Conservation (phyloP, 768 basidiomycete species). For the Pisolithus microcarpus region DNA sequence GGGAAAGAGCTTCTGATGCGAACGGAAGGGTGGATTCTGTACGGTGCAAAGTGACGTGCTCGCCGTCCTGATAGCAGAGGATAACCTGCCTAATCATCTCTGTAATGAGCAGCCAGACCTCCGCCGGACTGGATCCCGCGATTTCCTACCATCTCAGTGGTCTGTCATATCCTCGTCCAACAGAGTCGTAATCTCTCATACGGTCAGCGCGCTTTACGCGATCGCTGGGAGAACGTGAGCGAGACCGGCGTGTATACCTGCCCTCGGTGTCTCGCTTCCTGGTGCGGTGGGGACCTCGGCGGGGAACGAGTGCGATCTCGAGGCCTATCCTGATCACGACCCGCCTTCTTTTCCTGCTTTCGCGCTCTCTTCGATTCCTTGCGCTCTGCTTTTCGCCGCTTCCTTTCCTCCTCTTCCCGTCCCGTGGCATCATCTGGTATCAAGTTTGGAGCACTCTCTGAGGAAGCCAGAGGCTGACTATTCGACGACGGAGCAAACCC, state of each 20-base stretch:
- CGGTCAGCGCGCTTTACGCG: slow-evolving; percentile 15
- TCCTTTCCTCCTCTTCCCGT: slow-evolving; percentile 38
- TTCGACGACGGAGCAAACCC: slow-evolving; percentile 59
- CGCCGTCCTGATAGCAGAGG: not conserved
- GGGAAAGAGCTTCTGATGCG: not conserved
- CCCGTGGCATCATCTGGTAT: slow-evolving; percentile 23
- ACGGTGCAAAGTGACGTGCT: not conserved
- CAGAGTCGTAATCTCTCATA: slow-evolving; percentile 21
- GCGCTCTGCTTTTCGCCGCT: slow-evolving; percentile 43
- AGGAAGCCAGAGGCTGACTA: slow-evolving; percentile 18
- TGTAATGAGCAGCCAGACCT: slow-evolving; percentile 15
- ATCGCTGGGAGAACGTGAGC: slow-evolving; percentile 18
- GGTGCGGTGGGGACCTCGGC: slow-evolving; percentile 30
- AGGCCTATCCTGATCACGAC: slow-evolving; percentile 25
- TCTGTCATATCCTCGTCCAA: slow-evolving; percentile 25
- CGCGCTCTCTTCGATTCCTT: slow-evolving; percentile 55
- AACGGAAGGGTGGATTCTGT: not conserved
- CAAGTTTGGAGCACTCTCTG: slow-evolving; percentile 9
- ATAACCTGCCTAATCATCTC: slow-evolving; percentile 11
- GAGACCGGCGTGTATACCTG: slow-evolving; percentile 21
- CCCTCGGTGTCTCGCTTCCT: slow-evolving; percentile 14
- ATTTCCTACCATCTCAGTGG: slow-evolving; percentile 40
- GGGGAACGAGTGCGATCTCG: slow-evolving; percentile 25
- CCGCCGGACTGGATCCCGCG: slow-evolving; percentile 45
- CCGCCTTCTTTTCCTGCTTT: slow-evolving; percentile 42